Evolutionary conservation across 148 eudicot genomes (phyloP), one percentile per base, ranked within the genome.

Genomic region (Rhododendron williamsianum): DNA sequence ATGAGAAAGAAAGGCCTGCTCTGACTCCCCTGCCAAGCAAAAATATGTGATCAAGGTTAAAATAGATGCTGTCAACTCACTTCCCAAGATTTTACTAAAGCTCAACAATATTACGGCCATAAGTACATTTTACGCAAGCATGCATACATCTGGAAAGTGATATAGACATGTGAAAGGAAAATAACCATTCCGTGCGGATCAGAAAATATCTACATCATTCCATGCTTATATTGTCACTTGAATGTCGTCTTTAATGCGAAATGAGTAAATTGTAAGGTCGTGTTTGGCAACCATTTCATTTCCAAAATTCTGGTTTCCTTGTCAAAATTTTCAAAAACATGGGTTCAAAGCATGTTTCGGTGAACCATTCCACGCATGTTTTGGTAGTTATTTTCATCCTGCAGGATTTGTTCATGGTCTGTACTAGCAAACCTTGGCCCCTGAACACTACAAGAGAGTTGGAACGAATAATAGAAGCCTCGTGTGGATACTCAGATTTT

Each of bases 1-100:
- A 91, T 76, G 99, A 91, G 82, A 95, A 91, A 63, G 96, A 89
- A 87, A 45, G 82, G 87, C 92, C 91, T 74, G 98, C 93, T 88
- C 89, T 93, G 43, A 93, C 85, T 81, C 93, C 99, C 93, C 99
- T 97, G 93, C 89, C 88, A 84, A 49, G 52, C 78, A 69, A 71
- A 78, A 15, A 54, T 46, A 33, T 45, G 36, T 41, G 63, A 76
- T 82, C 43, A 82, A 33, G 49, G 48, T 30, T 33, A 51, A 48
- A 81, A 54, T 0, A 60, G 49, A 58, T 74, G 48, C 43, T 78
- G 35, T 54, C 63, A 58, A 86, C 36, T 82, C 77, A 19, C 65
- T 16, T 36, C 54, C 5, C 45, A 8, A 65, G 49, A 15, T 33
- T 36, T 11, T 30, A 30, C 25, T 52, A 49, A 36, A 3, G 51